These are phyloP conservation scores for Cordyceps fumosorosea DNA, from an alignment of 2,329 filamentous ascomycete species.

Conservation along the genomic window DNA sequence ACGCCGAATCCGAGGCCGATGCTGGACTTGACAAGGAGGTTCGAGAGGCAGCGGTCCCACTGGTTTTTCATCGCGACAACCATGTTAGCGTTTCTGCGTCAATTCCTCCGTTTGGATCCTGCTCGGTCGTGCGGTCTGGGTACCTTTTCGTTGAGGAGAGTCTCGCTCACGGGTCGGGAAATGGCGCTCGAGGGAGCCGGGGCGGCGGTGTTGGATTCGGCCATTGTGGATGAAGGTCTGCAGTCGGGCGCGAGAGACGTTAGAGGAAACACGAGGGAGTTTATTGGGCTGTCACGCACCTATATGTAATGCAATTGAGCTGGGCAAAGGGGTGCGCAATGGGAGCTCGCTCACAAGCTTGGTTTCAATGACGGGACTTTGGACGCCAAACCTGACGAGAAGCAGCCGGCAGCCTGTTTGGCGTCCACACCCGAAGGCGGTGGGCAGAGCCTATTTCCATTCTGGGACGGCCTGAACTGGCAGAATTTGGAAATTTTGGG, in stretches of 20 bases:
- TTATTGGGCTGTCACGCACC: not conserved
- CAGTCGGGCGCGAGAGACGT: not conserved
- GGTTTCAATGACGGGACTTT: constrained; percentile 9
- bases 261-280: not conserved
- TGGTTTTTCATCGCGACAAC: constrained; percentile 31
- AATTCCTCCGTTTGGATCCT: not conserved
- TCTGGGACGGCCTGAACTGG: constrained; percentile 25
- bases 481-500: constrained; percentile 42
- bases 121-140: not conserved
- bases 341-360: constrained; percentile 7
- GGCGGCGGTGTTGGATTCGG: constrained; percentile 42
- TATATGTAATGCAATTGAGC: constrained; percentile 9
- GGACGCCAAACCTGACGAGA: constrained; percentile 27
- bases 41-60: constrained; percentile 99
- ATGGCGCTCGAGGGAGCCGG: constrained; percentile 54
- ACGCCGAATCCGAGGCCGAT: constrained; percentile 96
- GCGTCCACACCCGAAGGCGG: constrained; percentile 36
- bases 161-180: constrained; percentile 89
- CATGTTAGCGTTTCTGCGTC: constrained; percentile 16
- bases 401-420: constrained; percentile 28
- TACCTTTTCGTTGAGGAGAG: constrained; percentile 97
- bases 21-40: constrained; percentile 91
- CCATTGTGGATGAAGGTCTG: constrained; percentile 35
- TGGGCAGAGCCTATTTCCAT: constrained; percentile 24
- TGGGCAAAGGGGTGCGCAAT: not conserved